These are phyloP conservation scores for Leptoxyphium fumago DNA, from an alignment of 2,329 filamentous ascomycete species.

Conservation along the genomic window DNA sequence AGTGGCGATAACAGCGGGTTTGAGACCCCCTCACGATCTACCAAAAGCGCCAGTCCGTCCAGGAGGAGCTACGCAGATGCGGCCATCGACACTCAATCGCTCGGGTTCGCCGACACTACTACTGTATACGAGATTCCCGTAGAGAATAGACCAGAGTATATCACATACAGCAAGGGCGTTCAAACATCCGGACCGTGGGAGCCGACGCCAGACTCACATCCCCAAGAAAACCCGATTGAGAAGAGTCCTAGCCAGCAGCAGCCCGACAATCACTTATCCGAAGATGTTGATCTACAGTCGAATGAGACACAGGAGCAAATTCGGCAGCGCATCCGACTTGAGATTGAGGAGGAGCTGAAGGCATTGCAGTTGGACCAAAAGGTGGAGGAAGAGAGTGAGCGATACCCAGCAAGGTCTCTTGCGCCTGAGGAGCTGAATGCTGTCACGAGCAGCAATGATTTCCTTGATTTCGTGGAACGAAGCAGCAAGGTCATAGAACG, in stretches of 20 bases:
- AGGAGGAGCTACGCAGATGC: slow-evolving; percentile 15
- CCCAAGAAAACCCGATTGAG: slow-evolving; percentile 39
- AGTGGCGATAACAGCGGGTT: slow-evolving; percentile 6
- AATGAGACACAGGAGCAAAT: slow-evolving; percentile 79
- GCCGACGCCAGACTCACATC: slow-evolving; percentile 30
- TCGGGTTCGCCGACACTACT: slow-evolving; percentile 58
- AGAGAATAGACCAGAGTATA: slow-evolving; percentile 52
- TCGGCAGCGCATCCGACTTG: slow-evolving; percentile 64
- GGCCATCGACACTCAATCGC: slow-evolving; percentile 47
- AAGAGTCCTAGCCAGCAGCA: slow-evolving; percentile 44
- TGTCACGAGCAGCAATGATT: slow-evolving; percentile 82
- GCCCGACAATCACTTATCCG: slow-evolving; percentile 28
- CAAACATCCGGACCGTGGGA: slow-evolving; percentile 73
- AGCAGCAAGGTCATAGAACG: slow-evolving; percentile 96
- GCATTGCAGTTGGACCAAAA: slow-evolving; percentile 43
- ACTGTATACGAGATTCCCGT: slow-evolving; percentile 72
- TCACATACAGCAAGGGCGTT: slow-evolving; percentile 93
- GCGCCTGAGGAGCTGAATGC: slow-evolving; percentile 76
- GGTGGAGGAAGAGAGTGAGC: slow-evolving; percentile 30
- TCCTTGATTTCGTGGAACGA: slow-evolving; percentile 85
- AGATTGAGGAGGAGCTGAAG: slow-evolving; percentile 85
- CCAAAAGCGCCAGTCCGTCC: background rate
- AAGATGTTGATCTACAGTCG: slow-evolving; percentile 59
- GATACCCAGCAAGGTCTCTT: slow-evolving; percentile 65
- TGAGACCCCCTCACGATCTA: background rate